Conservation (phyloP, 2,329 filamentous ascomycete species). For the Botrytis fragariae region DNA sequence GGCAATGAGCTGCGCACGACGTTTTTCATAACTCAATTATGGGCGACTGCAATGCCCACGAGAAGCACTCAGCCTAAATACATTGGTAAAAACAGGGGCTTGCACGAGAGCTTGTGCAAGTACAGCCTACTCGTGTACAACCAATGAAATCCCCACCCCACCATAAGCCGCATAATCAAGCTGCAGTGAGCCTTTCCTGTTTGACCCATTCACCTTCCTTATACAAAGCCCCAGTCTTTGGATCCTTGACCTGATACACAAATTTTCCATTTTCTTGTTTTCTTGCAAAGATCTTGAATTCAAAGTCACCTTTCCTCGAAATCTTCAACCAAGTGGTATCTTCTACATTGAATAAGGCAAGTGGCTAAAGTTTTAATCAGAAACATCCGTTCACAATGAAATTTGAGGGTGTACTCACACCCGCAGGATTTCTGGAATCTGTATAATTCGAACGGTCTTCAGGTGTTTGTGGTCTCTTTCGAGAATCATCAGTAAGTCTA, state of each 20-base stretch:
- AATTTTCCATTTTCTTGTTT: slow-evolving; percentile 9
- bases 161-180: background rate
- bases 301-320: slow-evolving; percentile 8
- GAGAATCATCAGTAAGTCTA: background rate
- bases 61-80: background rate
- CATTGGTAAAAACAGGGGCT: background rate
- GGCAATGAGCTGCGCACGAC: too few relatives aligned
- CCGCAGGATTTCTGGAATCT: slow-evolving; percentile 14
- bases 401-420: background rate
- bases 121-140: background rate
- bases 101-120: background rate
- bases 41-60: background rate
- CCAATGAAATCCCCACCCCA: background rate
- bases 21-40: too few relatives aligned
- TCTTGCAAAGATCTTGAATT: background rate
- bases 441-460: slow-evolving; percentile 11
- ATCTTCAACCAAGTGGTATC: background rate
- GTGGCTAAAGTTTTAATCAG: slow-evolving; percentile 2
- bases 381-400: background rate
- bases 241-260: slow-evolving; percentile 20
- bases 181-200: slow-evolving; percentile 6
- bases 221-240: slow-evolving; percentile 16
- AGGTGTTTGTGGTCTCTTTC: slow-evolving; percentile 4
- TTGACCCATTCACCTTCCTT: slow-evolving; percentile 22
- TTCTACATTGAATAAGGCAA: slow-evolving; percentile 1